Evolutionary conservation across 257 asterid genomes (phyloP).

Genomic region (Leonotis leonurus): DNA sequence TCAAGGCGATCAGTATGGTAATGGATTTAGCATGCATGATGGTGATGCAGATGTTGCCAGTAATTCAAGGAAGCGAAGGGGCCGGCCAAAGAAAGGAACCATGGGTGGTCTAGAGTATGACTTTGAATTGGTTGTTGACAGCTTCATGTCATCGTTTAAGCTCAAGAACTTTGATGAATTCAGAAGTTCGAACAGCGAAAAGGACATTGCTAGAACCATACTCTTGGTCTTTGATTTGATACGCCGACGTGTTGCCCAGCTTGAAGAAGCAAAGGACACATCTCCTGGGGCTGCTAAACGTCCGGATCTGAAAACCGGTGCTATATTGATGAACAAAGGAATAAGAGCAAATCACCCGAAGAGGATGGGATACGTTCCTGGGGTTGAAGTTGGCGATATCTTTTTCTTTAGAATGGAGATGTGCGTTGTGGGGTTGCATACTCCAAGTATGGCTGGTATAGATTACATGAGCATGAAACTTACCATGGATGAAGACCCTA

Average conservation of each 20-base stretch:
- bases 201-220: conserved; percentile 34
- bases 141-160: conserved; percentile 38
- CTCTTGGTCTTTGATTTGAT: conserved; percentile 55
- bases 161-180: conserved; percentile 46
- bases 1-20: conserved; percentile 27
- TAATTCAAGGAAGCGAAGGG: conserved; percentile 40
- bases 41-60: conserved; percentile 28
- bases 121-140: conserved; percentile 37
- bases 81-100: conserved; percentile 30
- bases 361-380: conserved; percentile 70
- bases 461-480: conserved; percentile 65
- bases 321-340: conserved; percentile 61
- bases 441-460: conserved; percentile 92
- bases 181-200: conserved; percentile 52
- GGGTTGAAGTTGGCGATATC: conserved; percentile 82
- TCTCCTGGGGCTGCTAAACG: conserved; percentile 44
- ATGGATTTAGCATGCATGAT: conserved; percentile 22
- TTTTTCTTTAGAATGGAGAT: conserved; percentile 88
- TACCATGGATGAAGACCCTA: conserved; percentile 65
- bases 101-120: conserved; percentile 31
- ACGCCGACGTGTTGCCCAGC: conserved; percentile 51
- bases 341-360: conserved; percentile 53
- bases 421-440: conserved; percentile 74
- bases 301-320: conserved; percentile 62
- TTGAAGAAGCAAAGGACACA: conserved; percentile 51